Base-by-base conservation (phyloP, 306 rosid genomes). In the Rosa persica region DNA sequence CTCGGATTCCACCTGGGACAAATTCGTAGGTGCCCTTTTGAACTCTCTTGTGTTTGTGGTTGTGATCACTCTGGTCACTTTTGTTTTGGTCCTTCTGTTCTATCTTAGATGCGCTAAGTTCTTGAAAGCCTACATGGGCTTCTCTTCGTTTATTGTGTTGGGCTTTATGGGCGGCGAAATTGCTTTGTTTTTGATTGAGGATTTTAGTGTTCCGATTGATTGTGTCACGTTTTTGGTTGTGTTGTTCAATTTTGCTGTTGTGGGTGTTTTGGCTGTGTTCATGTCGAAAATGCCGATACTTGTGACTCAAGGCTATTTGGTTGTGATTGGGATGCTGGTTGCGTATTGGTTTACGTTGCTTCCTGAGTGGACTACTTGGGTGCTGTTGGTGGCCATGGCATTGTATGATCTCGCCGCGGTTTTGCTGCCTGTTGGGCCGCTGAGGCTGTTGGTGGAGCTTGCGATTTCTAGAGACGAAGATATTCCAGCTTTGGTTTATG, bases 351-450 rank as follows among this genome's bases (percentile, higher is more conserved):
- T 95, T 76, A 95, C 98, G n/a, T 84, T 89, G 81, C 86, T 95
- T 74, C 98, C 98, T 66, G 98, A 95, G 76, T 95, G 98, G 98
- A 92, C 98, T 55, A 92, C 98, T 5, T 95, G 98, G 98, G 89
- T 85, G 44, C 82, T 95, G 51, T 85, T 95, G 81, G 85, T 92
- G 90, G 90, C 98, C 52, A 76, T 95, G 97, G 92, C 98, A 22
- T 72, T 95, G 77, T 95, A 95, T 81, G 98, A 95, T 69, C 90
- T 95, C 65, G 98, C 98, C 1, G 98, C 98, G 1, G 97, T 95
- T 79, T 72, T 95, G 61, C 77, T 95, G 78, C 98, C 98, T 27
- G 73, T 91, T 79, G 98, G 98, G 6, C 98, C 98, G 0, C 65
- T 95, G 19, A 88, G 90, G 90, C 81, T 95, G 76, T 86, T 92